Percentiles rank a stretch among this genome's conserved stretches.
These are phyloP conservation scores for Diaporthe destruens DNA, from an alignment of 2,329 filamentous ascomycete species.

Conservation along the genomic window DNA sequence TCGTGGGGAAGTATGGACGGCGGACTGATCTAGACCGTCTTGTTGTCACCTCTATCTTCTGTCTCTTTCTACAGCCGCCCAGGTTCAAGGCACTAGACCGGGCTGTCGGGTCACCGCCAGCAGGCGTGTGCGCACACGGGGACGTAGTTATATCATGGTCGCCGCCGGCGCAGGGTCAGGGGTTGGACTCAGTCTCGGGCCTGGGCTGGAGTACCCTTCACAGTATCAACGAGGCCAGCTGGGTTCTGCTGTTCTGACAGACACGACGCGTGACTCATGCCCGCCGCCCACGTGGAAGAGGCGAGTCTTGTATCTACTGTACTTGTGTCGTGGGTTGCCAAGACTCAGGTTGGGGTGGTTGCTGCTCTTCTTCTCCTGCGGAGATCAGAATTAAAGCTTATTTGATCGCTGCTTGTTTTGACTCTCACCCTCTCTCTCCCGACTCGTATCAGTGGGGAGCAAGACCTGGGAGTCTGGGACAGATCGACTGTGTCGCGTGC, in stretches of 20 bases:
- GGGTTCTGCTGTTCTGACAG: not conserved
- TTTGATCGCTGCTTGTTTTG: constrained; percentile 5
- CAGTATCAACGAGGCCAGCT: not conserved
- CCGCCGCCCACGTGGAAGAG: constrained; percentile 21
- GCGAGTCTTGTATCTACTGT: constrained; percentile 4
- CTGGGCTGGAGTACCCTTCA: not conserved
- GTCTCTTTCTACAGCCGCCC: not conserved
- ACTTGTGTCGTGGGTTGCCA: constrained; percentile 13
- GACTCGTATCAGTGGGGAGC: constrained; percentile 1
- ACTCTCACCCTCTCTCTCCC: not conserved
- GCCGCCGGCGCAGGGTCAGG: not conserved
- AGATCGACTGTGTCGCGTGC: constrained; percentile 6
- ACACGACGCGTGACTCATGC: constrained; percentile 24
- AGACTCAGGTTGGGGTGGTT: constrained; percentile 1
- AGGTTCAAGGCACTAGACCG: constrained; percentile 15
- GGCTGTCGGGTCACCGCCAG: constrained; percentile 9
- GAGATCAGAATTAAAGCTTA: constrained; percentile 27
- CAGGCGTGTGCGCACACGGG: not conserved
- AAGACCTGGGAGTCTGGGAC: not conserved
- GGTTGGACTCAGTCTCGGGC: not conserved
- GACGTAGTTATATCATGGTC: constrained; percentile 26
- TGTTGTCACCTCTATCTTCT: not conserved
- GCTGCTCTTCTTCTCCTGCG: constrained; percentile 5
- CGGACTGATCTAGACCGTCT: constrained; percentile 19
- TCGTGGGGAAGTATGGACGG: not conserved